These are phyloP conservation scores for Sphaerostilbella broomeana DNA, from an alignment of 2,329 filamentous ascomycete species.

Conservation along the genomic window DNA sequence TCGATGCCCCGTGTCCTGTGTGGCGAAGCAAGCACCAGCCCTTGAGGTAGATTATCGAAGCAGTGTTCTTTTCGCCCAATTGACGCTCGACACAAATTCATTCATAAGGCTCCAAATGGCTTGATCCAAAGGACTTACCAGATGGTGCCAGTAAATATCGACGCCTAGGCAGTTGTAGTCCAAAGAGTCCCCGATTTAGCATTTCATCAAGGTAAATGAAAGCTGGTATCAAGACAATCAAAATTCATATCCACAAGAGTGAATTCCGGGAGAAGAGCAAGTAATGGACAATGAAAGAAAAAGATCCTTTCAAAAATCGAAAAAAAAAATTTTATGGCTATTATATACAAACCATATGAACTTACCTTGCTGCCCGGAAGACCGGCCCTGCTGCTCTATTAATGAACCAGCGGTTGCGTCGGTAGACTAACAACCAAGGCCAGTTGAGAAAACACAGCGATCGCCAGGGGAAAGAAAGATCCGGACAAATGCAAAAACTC, in stretches of 20 bases:
- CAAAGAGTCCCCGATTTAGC: too few species aligned
- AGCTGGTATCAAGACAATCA: background rate
- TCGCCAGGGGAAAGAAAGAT: slow-evolving; percentile 20
- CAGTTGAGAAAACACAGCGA: slow-evolving; percentile 13
- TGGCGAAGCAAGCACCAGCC: too few species aligned
- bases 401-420: slow-evolving; percentile 15
- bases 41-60: too few species aligned
- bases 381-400: slow-evolving; percentile 28
- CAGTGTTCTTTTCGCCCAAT: too few species aligned
- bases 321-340: slow-evolving; percentile 33
- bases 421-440: slow-evolving; percentile 16
- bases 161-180: too few species aligned
- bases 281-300: background rate
- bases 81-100: too few species aligned
- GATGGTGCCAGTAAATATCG: too few species aligned
- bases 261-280: background rate
- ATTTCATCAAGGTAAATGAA: too few species aligned
- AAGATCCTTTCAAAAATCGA: slow-evolving; percentile 13
- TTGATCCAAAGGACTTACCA: too few species aligned
- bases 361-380: slow-evolving; percentile 50
- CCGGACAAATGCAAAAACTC: slow-evolving; percentile 26
- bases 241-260: background rate
- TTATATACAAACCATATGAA: slow-evolving; percentile 47
- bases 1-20: too few species aligned
- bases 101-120: too few species aligned